Evolutionary conservation across 306 rosid genomes (phyloP).

Genomic region (Sicyos edulis): DNA sequence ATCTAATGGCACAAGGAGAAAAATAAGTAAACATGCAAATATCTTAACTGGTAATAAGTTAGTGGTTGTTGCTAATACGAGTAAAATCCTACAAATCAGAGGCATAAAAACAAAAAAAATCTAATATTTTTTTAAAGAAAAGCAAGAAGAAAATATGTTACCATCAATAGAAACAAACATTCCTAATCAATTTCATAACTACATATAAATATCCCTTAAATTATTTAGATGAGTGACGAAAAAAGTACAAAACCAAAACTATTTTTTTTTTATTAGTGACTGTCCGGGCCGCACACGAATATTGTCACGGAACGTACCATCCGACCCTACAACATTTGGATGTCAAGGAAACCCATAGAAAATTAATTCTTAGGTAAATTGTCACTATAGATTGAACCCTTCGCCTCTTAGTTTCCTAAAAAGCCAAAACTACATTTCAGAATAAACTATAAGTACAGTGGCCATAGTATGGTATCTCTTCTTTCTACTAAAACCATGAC

Average conservation of each 20-base stretch:
- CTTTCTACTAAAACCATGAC: slow-evolving; percentile 8
- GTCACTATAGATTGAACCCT: no score
- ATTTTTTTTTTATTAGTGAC: no score
- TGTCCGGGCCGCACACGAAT: no score
- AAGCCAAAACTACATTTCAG: neutral
- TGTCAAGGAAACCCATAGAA: no score
- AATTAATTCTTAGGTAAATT: no score
- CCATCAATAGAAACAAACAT: neutral
- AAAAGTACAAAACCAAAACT: neutral
- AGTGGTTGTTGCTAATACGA: neutral
- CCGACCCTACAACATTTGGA: no score
- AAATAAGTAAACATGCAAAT: neutral
- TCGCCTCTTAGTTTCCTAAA: no score
- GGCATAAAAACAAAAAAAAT: neutral
- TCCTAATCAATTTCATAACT: neutral
- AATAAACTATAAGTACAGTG: neutral
- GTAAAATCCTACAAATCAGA: neutral
- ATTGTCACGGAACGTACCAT: no score
- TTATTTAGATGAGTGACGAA: neutral
- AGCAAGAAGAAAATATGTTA: neutral
- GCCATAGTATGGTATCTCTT: neutral
- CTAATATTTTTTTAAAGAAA: neutral
- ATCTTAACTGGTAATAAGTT: neutral
- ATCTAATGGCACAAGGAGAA: neutral
- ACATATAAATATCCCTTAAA: neutral